phyloP scores from a whole-genome alignment of 2,329 filamentous ascomycete species.

The Talaromyces sp. region DNA sequence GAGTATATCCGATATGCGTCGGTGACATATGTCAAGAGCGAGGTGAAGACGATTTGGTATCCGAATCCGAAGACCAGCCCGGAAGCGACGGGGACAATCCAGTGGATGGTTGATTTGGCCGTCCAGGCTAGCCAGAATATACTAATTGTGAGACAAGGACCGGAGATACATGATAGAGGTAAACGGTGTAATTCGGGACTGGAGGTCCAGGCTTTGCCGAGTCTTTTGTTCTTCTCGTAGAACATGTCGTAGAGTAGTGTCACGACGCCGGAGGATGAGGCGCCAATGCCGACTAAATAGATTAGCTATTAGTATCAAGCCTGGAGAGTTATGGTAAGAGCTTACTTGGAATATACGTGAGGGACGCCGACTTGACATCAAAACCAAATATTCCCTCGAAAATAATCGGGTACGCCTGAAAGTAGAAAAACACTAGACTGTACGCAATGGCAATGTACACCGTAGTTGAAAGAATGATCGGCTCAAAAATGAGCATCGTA shows the following conservation, averaged over 20 bases:
- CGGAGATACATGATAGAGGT: conserved; percentile 61
- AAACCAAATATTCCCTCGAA: conserved; percentile 62
- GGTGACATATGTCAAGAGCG: conserved; percentile 61
- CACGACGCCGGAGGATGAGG: conserved; percentile 53
- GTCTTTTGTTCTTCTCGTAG: conserved; percentile 49
- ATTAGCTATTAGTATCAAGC: background rate
- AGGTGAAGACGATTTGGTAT: conserved; percentile 60
- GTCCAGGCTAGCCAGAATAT: conserved; percentile 58
- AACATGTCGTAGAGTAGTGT: conserved; percentile 63
- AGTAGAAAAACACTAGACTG: conserved; percentile 65
- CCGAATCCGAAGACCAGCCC: conserved; percentile 59
- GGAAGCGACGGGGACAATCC: conserved; percentile 54
- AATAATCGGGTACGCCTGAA: conserved; percentile 68
- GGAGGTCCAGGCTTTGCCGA: conserved; percentile 52
- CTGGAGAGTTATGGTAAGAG: background rate
- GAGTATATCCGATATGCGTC: conserved; percentile 64
- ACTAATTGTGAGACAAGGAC: conserved; percentile 39
- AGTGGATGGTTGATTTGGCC: conserved; percentile 45
- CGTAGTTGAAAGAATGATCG: conserved; percentile 66
- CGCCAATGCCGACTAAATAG: conserved; percentile 54
- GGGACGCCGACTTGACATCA: conserved; percentile 58
- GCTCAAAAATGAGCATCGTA: conserved; percentile 66
- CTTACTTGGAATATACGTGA: conserved; percentile 60
- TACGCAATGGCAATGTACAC: conserved; percentile 68
- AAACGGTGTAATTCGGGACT: conserved; percentile 39